A percentile compares a stretch with the other conserved stretches of the same genome.
Evolutionary conservation across 2,329 filamentous ascomycete species (phyloP).

Genomic region (Penicillium psychrosexuale): DNA sequence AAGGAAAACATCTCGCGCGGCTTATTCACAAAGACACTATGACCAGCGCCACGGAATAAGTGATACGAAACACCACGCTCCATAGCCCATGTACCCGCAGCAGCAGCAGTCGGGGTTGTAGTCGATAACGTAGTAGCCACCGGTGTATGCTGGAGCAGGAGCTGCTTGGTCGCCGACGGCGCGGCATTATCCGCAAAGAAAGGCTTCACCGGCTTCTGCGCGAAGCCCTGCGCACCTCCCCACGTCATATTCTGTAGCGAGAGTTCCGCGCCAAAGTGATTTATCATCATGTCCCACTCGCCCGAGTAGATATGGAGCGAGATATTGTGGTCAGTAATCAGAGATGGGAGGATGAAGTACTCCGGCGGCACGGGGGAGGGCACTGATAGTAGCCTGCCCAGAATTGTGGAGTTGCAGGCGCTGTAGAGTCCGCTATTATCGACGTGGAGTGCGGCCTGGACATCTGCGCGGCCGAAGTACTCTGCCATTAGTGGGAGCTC

Average conservation of each 20-base stretch:
- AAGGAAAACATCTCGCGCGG: conserved; percentile 38
- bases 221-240: conserved; percentile 37
- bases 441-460: conserved; percentile 34
- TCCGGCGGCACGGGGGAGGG: conserved; percentile 28
- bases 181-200: conserved; percentile 31
- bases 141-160: background rate
- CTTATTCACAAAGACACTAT: conserved; percentile 33
- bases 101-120: background rate
- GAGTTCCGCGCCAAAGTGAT: conserved; percentile 37
- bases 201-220: conserved; percentile 19
- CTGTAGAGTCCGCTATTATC: conserved; percentile 19
- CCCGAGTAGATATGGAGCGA: conserved; percentile 39
- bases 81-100: conserved; percentile 31
- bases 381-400: conserved; percentile 23
- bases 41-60: conserved; percentile 35
- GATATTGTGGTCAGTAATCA: conserved; percentile 33
- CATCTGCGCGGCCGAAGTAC: conserved; percentile 36
- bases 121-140: background rate
- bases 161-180: background rate
- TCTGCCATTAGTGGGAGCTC: conserved; percentile 22
- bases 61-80: conserved; percentile 39
- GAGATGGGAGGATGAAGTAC: conserved; percentile 32
- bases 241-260: conserved; percentile 44
- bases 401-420: conserved; percentile 33
- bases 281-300: conserved; percentile 40